Evolutionary conservation across 2,329 filamentous ascomycete genomes (phyloP).

Genomic region (Paraconiothyrium brasiliense): DNA sequence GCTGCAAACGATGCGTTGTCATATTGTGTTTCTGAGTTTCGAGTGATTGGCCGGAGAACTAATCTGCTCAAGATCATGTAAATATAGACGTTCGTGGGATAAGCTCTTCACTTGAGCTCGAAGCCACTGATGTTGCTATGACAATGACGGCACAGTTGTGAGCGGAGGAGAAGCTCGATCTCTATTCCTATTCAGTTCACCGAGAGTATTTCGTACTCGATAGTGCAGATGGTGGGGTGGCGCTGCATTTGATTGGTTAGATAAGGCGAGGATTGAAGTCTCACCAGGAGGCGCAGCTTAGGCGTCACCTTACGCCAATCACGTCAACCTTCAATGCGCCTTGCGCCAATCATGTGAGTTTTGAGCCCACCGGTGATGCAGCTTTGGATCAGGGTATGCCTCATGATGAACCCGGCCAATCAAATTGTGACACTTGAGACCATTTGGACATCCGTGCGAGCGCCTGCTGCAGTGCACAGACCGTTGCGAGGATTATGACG

Average conservation of each 20-base stretch:
- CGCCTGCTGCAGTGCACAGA: not conserved
- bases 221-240: not conserved
- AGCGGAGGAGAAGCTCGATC: too few species aligned
- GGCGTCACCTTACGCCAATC: not conserved
- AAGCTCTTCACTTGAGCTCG: too few species aligned
- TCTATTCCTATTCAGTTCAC: too few species aligned
- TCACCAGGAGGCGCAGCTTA: not conserved
- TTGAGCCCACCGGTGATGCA: not conserved
- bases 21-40: too few species aligned
- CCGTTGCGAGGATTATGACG: not conserved
- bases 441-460: not conserved
- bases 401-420: not conserved
- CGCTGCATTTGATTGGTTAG: not conserved
- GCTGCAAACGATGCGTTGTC: not conserved
- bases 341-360: not conserved
- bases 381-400: too few species aligned
- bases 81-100: too few species aligned
- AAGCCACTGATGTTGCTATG: too few species aligned
- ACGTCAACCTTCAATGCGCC: not conserved
- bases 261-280: not conserved
- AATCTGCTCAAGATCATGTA: too few species aligned
- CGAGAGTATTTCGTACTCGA: too few species aligned
- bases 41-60: too few species aligned
- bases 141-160: too few species aligned
- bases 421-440: not conserved